Evolutionary conservation across 2,329 filamentous ascomycete species (phyloP), one percentile per base, ranked within the genome.

Genomic region (Fusarium dimerum): DNA sequence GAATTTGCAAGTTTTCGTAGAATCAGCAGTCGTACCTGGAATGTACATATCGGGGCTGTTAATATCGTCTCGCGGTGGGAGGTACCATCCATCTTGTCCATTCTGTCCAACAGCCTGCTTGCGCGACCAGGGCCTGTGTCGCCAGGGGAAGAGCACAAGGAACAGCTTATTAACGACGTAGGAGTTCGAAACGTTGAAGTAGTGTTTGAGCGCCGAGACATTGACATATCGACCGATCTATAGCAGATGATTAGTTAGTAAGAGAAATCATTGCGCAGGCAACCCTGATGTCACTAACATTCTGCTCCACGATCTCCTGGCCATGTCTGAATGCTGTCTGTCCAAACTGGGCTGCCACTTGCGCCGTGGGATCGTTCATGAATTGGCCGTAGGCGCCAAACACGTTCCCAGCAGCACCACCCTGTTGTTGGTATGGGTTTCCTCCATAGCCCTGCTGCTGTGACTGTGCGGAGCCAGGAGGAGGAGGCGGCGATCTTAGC

Each of bases 11-110:
- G 20, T 7, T 26, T 26, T 26, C 20, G 20, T 26, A 26, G 20
- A 7, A 26, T 5, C 20, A 26, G 20, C 20, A 26, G 20, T 66
- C 73, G 36, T 63, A 80, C 76, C 74, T 53, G 92, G 92, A 65
- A 99, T 99, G 76, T 99, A 99, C 92, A 99, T 97, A 75, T 99
- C 94, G 15, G 95, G 94, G 60, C 91, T 95, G 75, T 99, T 99
- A 73, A 97, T 80, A 69, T 99, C 94, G 72, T 99, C 93, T 59
- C 94, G 83, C 2, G 94, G 94, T 6, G 94, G 91, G 8, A 97
- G 82, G 73, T 94, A 99, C 78, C 86, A 87, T 43, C 84, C 84
- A 59, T 88, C 86, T 64, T 87, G 84, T 46, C 87, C 82, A 68
- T 83, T 85, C 51, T 86, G 84, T 17, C 87, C 85, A 51, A 86